phyloP scores from a whole-genome alignment of 2,329 filamentous ascomycete genomes.

The Lachnellula occidentalis region DNA sequence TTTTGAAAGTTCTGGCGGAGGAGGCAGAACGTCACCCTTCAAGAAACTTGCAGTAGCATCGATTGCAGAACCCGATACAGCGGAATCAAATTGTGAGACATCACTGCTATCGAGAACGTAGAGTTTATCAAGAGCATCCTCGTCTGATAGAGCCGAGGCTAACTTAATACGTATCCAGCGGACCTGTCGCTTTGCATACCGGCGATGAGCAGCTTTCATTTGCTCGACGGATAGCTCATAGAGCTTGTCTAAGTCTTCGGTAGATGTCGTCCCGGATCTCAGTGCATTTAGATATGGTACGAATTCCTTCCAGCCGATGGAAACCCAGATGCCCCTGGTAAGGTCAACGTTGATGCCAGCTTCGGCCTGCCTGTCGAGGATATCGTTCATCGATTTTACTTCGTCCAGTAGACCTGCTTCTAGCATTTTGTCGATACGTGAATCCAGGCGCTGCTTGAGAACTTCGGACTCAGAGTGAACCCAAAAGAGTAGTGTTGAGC shows the following conservation, averaged over 20 bases:
- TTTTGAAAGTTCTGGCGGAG: conserved; percentile 51
- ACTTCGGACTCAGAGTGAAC: conserved; percentile 67
- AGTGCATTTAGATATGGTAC: conserved; percentile 59
- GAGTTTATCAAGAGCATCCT: conserved; percentile 49
- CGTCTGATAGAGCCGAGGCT: conserved; percentile 58
- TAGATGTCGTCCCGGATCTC: conserved; percentile 26
- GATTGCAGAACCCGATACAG: conserved; percentile 62
- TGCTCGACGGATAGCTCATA: conserved; percentile 60
- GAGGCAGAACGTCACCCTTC: conserved; percentile 36
- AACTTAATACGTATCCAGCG: conserved; percentile 85
- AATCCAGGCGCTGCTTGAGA: conserved; percentile 66
- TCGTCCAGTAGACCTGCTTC: conserved; percentile 58
- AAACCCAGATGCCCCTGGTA: conserved; percentile 87
- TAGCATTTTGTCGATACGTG: conserved; percentile 81
- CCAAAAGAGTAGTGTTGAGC: conserved; percentile 65
- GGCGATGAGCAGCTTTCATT: conserved; percentile 76
- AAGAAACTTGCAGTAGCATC: conserved; percentile 61
- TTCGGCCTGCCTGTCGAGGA: conserved; percentile 39
- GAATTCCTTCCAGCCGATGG: conserved; percentile 94
- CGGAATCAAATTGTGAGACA: conserved; percentile 50
- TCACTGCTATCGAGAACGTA: conserved; percentile 81
- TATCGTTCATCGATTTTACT: conserved; percentile 47
- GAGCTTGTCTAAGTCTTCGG: conserved; percentile 46
- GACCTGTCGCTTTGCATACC: conserved; percentile 80
- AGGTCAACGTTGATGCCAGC: conserved; percentile 58